Conservation (phyloP, 306 rosid species). For the Fagus sylvatica region DNA sequence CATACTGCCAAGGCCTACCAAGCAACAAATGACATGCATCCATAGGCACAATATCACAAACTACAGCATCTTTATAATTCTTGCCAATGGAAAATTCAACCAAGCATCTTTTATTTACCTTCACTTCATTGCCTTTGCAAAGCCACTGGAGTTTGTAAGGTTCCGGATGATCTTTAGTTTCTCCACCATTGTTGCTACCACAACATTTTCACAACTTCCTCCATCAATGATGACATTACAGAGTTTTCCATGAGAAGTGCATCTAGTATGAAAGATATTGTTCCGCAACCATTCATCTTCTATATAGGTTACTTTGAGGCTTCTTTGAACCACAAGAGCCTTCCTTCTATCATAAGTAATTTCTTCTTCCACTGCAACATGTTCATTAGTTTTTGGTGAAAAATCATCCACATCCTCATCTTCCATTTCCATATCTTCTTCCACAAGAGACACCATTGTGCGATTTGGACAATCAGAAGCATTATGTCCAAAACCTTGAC, state of each 20-base stretch:
- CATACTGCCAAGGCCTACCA: neutral
- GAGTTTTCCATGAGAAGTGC: neutral
- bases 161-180: neutral
- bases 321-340: too few species aligned
- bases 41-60: neutral
- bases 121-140: neutral
- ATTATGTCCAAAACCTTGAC: too few species aligned
- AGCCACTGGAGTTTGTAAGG: constrained; percentile 1
- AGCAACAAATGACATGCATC: neutral
- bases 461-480: too few species aligned
- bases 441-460: too few species aligned
- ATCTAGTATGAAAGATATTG: neutral
- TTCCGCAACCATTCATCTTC: neutral
- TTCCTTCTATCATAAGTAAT: too few species aligned
- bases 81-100: neutral
- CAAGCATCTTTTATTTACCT: neutral
- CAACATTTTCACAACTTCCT: neutral
- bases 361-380: too few species aligned
- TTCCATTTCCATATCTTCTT: too few species aligned
- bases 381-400: too few species aligned
- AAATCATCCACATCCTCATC: too few species aligned
- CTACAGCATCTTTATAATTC: neutral
- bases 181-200: neutral
- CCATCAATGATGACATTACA: neutral
- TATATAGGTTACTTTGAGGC: too few species aligned